Conservation (phyloP, 1,284 basidiomycete species). For the Psilocybe mexicana region DNA sequence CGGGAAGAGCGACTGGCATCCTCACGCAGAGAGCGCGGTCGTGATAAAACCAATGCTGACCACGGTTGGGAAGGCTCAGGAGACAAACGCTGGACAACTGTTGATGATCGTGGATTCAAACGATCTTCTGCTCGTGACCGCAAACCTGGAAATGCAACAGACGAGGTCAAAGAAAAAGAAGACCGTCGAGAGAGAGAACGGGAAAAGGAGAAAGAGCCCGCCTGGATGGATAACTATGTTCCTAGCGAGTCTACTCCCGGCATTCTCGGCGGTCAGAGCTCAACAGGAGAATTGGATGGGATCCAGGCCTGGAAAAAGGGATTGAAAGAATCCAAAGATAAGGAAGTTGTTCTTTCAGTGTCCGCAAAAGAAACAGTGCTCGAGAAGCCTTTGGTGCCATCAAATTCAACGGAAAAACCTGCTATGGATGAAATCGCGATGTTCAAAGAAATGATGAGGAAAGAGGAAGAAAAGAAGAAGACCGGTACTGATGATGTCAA, state of each 20-base stretch:
- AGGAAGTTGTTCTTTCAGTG: slow-evolving; percentile 28
- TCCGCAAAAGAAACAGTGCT: slow-evolving; percentile 6
- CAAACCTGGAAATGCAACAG: slow-evolving; percentile 43
- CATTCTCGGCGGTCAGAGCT: slow-evolving; percentile 60
- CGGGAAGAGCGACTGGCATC: slow-evolving; percentile 65
- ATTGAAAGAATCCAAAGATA: slow-evolving; percentile 71
- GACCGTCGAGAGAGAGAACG: slow-evolving; percentile 57
- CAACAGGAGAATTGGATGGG: slow-evolving; percentile 73
- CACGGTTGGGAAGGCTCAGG: slow-evolving; percentile 41
- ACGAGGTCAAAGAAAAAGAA: slow-evolving; percentile 60
- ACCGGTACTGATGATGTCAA: slow-evolving; percentile 23
- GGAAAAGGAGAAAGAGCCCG: slow-evolving; percentile 81
- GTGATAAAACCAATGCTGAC: slow-evolving; percentile 44
- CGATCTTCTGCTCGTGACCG: slow-evolving; percentile 60
- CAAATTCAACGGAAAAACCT: slow-evolving; percentile 24
- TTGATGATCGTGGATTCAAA: slow-evolving; percentile 67
- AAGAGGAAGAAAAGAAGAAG: slow-evolving; percentile 73
- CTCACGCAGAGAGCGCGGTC: slow-evolving; percentile 53
- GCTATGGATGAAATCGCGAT: slow-evolving; percentile 82
- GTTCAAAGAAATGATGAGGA: slow-evolving; percentile 84
- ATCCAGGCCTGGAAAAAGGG: slow-evolving; percentile 91
- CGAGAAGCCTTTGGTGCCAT: slow-evolving; percentile 17
- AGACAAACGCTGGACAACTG: slow-evolving; percentile 55
- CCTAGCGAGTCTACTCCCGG: slow-evolving; percentile 56
- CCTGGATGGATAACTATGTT: slow-evolving; percentile 91